Evolutionary conservation across 2,329 filamentous ascomycete genomes (phyloP), one percentile per base, ranked within the genome.

Genomic region (Chrysoporthe cubensis): DNA sequence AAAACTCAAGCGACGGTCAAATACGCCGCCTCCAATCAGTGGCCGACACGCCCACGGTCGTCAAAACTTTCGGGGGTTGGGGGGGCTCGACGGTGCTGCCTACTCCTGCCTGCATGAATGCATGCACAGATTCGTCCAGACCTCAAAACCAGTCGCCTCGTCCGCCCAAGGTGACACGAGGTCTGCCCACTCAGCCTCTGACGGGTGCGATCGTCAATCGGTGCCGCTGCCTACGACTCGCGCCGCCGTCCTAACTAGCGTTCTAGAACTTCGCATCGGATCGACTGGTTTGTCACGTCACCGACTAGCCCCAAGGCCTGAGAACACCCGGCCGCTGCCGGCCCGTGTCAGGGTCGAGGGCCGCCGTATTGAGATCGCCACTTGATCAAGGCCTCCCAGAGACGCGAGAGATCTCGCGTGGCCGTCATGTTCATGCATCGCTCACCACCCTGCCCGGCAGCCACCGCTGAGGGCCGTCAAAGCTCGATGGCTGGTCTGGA

Each of bases 101-200:
- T 42, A 40, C 37, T 46, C 26, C 21, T 46, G 11, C 11, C 48
- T 44, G 11, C 34, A 26, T 50, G 60, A 43, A 62, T 26, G 13
- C 26, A 40, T 42, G 21, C 44, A 42, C 6, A 42, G 61, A 8
- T 44, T n/a, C 48, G n/a, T 62, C 66, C 58, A 65, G 66, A 44
- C 66, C 48, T 68, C 32, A 37, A 68, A 63, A 63, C 58, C 62
- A 62, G 66, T 67, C 56, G 62, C 56, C 44, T 37, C 43, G 43
- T 62, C 37, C 37, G 61, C 26, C 37, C 62, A 44, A 66, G 32
- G 63, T 62, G 60, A 68, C 62, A 68, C 66, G 66, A 68, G 63
- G 48, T 68, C 59, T 37, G 62, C 50, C 57, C 43, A 42, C 14
- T 58, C 18, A 58, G 58, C 64, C 54, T 13, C 48, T 42, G 50